These are phyloP conservation scores for Plantago ovata DNA, from an alignment of 257 asterid species.

Conservation along the genomic window DNA sequence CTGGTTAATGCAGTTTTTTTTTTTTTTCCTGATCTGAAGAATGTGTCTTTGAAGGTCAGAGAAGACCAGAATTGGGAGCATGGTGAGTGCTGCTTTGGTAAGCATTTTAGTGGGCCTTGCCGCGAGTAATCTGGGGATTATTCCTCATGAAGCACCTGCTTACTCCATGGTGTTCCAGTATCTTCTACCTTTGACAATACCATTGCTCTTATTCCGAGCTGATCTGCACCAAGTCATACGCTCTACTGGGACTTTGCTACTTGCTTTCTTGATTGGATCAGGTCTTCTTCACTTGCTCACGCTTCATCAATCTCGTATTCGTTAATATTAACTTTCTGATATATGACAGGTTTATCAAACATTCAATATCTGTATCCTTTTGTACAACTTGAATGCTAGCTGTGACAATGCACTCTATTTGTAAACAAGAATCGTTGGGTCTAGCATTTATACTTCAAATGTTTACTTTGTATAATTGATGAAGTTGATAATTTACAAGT, in stretches of 20 bases:
- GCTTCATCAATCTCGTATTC: not conserved
- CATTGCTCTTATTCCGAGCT: conserved; percentile 75
- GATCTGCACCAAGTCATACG: conserved; percentile 51
- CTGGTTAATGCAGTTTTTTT: not conserved
- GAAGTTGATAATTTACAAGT: no score
- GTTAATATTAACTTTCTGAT: not conserved
- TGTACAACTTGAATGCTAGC: no score
- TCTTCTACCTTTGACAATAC: conserved; percentile 71
- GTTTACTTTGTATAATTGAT: no score
- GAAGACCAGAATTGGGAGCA: conserved; percentile 83
- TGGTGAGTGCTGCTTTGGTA: conserved; percentile 77
- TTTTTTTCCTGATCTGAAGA: conserved; percentile 1
- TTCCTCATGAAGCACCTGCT: conserved; percentile 70
- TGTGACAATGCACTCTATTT: no score
- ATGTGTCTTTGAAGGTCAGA: conserved; percentile 58
- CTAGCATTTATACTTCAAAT: no score
- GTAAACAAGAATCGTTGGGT: no score
- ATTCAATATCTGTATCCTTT: no score
- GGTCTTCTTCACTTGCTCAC: conserved; percentile 34
- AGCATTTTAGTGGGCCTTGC: conserved; percentile 70
- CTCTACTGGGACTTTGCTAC: conserved; percentile 63
- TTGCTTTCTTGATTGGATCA: conserved; percentile 79
- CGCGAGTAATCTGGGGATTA: conserved; percentile 79
- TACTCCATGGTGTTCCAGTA: conserved; percentile 58
- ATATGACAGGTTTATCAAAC: no score